Evolutionary conservation across 2,329 filamentous ascomycete genomes (phyloP).

Genomic region (Clonostachys rosea): DNA sequence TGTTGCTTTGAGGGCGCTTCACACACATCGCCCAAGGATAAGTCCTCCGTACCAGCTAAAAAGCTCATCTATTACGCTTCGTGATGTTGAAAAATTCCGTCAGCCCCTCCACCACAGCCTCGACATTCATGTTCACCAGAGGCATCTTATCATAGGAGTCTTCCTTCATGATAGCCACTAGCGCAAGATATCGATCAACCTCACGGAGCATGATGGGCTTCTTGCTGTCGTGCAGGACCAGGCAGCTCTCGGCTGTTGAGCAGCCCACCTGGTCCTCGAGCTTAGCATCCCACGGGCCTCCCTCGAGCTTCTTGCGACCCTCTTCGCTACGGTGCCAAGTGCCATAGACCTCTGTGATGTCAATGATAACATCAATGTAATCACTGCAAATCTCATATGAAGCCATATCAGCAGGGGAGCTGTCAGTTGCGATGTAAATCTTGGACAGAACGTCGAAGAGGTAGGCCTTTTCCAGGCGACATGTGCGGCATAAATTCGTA

Average conservation of each 20-base stretch:
- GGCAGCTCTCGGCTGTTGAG: conserved; percentile 61
- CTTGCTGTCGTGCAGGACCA: conserved; percentile 60
- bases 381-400: conserved; percentile 98
- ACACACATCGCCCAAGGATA: too few species aligned
- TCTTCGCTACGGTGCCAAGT: conserved; percentile 57
- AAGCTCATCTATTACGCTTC: conserved; percentile 40
- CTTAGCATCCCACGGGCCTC: conserved; percentile 54
- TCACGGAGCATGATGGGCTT: conserved; percentile 64
- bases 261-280: conserved; percentile 64
- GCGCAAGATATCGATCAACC: conserved; percentile 69
- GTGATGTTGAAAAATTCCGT: conserved; percentile 75
- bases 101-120: conserved; percentile 74
- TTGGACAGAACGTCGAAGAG: conserved; percentile 97
- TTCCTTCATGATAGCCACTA: conserved; percentile 85
- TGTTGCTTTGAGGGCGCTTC: too few species aligned
- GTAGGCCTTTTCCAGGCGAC: conserved; percentile 96
- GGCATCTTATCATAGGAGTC: conserved; percentile 81
- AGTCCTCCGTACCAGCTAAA: too few species aligned
- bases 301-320: conserved; percentile 52
- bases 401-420: conserved; percentile 85
- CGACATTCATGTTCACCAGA: conserved; percentile 82
- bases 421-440: conserved; percentile 97
- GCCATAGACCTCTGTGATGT: conserved; percentile 93
- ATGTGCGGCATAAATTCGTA: conserved; percentile 88
- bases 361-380: conserved; percentile 97